Evolutionary conservation across 2,329 filamentous ascomycete genomes (phyloP).

Genomic region (Diaporthe citriasiana): DNA sequence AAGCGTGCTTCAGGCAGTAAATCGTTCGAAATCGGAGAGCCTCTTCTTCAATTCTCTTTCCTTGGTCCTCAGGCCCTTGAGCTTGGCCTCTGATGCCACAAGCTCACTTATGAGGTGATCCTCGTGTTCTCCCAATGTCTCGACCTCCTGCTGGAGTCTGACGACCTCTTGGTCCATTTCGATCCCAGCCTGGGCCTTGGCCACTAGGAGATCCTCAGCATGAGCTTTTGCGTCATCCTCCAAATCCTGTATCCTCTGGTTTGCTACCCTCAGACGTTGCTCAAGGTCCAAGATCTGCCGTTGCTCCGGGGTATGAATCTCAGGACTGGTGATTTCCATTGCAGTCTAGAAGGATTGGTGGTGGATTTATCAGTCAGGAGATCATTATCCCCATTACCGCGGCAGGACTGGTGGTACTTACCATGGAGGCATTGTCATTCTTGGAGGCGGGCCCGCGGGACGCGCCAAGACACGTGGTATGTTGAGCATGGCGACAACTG

Average conservation of each 20-base stretch:
- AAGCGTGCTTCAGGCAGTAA: conserved; percentile 17
- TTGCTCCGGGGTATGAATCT: not conserved
- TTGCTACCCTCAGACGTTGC: conserved; percentile 10
- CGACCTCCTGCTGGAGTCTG: conserved; percentile 18
- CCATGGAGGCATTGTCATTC: not conserved
- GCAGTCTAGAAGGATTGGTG: not conserved
- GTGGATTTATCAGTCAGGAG: not conserved
- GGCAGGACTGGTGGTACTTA: not conserved
- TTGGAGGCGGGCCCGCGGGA: not conserved
- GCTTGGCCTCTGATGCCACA: conserved; percentile 3
- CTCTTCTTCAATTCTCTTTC: conserved; percentile 8
- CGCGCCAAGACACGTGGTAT: not conserved
- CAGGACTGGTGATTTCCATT: not conserved
- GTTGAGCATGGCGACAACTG: not conserved
- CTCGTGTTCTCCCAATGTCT: conserved; percentile 11
- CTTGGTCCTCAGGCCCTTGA: conserved; percentile 3
- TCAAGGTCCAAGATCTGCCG: not conserved
- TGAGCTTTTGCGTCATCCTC: not conserved
- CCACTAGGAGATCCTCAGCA: conserved; percentile 1
- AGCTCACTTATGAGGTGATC: conserved; percentile 23
- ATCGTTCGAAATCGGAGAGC: conserved; percentile 7
- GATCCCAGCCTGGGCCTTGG: not conserved
- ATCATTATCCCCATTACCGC: not conserved
- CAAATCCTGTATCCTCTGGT: not conserved
- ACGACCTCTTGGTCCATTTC: conserved; percentile 13